These are phyloP conservation scores for Porphyra umbilicalis DNA, from an alignment of 31 red algal species.

Conservation along the genomic window DNA sequence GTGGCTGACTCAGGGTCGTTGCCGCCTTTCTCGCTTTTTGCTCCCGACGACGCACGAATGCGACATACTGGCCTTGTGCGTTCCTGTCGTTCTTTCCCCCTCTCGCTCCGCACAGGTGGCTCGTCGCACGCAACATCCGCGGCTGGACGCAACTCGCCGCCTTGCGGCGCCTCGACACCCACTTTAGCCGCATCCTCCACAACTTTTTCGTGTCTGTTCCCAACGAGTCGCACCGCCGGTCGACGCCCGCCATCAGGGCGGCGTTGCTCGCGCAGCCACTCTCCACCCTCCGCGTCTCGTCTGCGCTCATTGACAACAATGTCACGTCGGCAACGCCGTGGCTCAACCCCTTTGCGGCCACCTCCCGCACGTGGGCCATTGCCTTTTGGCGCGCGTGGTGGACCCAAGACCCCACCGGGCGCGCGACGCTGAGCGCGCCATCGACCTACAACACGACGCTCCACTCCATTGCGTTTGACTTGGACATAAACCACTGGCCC, in stretches of 20 bases:
- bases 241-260: too few species aligned
- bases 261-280: constrained; percentile 12
- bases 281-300: constrained; percentile 16
- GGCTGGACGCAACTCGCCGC: constrained; percentile 30
- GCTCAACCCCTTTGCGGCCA: constrained; percentile 19
- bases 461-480: too few species aligned
- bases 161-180: constrained; percentile 1
- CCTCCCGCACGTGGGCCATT: constrained; percentile 23
- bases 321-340: constrained; percentile 6
- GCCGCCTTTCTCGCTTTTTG: too few species aligned
- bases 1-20: too few species aligned
- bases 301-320: constrained; percentile 38
- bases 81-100: too few species aligned
- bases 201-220: background rate
- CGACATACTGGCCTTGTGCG: too few species aligned
- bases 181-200: background rate
- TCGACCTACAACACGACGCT: too few species aligned
- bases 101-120: too few species aligned
- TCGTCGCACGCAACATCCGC: constrained; percentile 16
- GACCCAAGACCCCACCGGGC: constrained; percentile 41
- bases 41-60: too few species aligned
- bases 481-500: too few species aligned
- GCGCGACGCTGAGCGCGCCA: too few species aligned
- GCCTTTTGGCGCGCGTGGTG: constrained; percentile 46
- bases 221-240: background rate